Evolutionary conservation across 768 basidiomycete genomes (phyloP).

Genomic region (Fomitopsis pulvina): DNA sequence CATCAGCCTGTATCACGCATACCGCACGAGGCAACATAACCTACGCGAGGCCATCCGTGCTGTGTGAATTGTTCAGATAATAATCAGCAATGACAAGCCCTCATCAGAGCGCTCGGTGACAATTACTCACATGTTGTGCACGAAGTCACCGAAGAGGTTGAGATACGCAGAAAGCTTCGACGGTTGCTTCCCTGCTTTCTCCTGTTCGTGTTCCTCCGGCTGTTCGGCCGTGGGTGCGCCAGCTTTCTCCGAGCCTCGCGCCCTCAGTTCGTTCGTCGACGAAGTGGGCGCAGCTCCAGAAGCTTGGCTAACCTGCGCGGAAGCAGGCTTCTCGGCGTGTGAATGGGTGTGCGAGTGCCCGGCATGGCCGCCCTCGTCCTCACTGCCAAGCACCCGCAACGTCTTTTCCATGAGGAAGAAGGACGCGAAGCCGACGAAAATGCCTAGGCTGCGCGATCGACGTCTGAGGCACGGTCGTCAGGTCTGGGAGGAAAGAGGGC

Average conservation of each 20-base stretch:
- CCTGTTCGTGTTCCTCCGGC: conserved; percentile 17
- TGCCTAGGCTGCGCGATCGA: conserved; percentile 48
- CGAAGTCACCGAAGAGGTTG: conserved; percentile 90
- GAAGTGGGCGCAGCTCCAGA: conserved; percentile 41
- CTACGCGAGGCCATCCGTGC: conserved; percentile 90
- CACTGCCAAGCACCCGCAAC: conserved; percentile 70
- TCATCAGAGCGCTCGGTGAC: background rate
- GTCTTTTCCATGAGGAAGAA: conserved; percentile 96
- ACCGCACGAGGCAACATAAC: conserved; percentile 23
- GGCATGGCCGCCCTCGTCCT: conserved; percentile 41
- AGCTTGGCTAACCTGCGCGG: conserved; percentile 27
- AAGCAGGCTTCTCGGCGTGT: conserved; percentile 33
- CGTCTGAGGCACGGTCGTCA: conserved; percentile 1
- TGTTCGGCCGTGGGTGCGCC: conserved; percentile 20
- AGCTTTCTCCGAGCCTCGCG: conserved; percentile 30
- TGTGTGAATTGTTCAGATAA: conserved; percentile 21
- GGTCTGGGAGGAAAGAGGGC: background rate
- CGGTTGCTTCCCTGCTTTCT: conserved; percentile 38
- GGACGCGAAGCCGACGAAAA: conserved; percentile 81
- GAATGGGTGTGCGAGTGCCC: conserved; percentile 53
- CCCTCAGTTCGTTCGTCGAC: conserved; percentile 42
- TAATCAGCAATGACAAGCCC: background rate
- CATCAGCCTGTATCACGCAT: background rate
- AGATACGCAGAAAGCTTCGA: conserved; percentile 88
- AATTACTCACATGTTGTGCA: conserved; percentile 75